Base-by-base conservation (phyloP, 1,284 basidiomycete species). In the Moesziomyces globuligerus region DNA sequence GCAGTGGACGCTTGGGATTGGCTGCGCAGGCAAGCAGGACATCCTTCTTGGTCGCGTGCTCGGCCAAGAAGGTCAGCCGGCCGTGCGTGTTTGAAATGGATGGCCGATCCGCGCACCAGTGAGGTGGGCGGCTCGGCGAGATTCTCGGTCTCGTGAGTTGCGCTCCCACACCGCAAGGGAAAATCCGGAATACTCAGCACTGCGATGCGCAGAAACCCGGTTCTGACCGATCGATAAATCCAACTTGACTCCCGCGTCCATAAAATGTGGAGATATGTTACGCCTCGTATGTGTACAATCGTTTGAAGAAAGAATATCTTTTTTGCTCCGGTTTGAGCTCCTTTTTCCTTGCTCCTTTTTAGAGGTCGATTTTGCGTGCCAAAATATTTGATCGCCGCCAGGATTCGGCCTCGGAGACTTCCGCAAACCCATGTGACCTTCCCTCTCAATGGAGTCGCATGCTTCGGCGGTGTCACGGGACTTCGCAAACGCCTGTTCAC, bases 201-300 rank as follows among this genome's bases (percentile, higher is more conserved):
- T 17, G 25, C 26, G 7, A 20, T 28, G 26, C 18, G 34, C 17
- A 47, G 23, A 45, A 42, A 39, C 47, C 65, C 65, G 65, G 53
- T 61, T 68, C 58, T 68, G 58, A 42, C 65, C 65, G 65, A 68
- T 68, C 65, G 65, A 68, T 68, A 57, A 57, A 6, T 18, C 29
- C 43, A 10, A 29, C n/a, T n/a, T n/a, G n/a, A n/a, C n/a, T n/a
- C n/a, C n/a, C n/a, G n/a, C n/a, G n/a, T n/a, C n/a, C n/a, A n/a
- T n/a, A n/a, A n/a, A n/a, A n/a, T n/a, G n/a, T n/a, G n/a, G n/a
- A n/a, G n/a, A n/a, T n/a, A n/a, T n/a, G n/a, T n/a, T n/a, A n/a
- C n/a, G n/a, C n/a, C n/a, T n/a, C n/a, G n/a, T n/a, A n/a, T n/a
- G n/a, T n/a, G n/a, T n/a, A n/a, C n/a, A n/a, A n/a, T n/a, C n/a